Conservation (phyloP, 1,284 basidiomycete genomes). For the Ceratobasidium sp. region DNA sequence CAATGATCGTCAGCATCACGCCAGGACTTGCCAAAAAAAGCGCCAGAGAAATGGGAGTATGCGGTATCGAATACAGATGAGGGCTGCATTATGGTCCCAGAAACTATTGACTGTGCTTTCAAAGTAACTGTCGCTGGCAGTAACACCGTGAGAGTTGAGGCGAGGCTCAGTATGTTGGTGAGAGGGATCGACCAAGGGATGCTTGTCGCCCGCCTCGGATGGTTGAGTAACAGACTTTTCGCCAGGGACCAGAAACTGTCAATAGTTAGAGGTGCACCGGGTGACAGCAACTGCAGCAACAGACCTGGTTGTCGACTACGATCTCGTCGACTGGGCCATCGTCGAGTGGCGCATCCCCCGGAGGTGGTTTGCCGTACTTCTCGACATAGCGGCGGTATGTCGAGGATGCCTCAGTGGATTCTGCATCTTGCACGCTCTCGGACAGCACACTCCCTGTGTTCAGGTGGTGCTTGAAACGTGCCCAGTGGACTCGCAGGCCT, state of each 20-base stretch:
- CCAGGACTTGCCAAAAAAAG: slow-evolving; percentile 43
- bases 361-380: slow-evolving; percentile 13
- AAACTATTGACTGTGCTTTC: slow-evolving; percentile 31
- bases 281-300: neutral
- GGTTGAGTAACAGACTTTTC: slow-evolving; percentile 48
- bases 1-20: neutral
- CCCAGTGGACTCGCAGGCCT: slow-evolving; percentile 58
- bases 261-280: neutral
- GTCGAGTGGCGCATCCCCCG: slow-evolving; percentile 45
- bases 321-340: slow-evolving; percentile 66
- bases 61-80: slow-evolving; percentile 34
- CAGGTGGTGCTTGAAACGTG: slow-evolving; percentile 59
- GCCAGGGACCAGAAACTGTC: slow-evolving; percentile 38
- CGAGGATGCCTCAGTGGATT: slow-evolving; percentile 18
- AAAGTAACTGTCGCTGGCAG: slow-evolving; percentile 35
- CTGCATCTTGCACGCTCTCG: slow-evolving; percentile 48
- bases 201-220: slow-evolving; percentile 52
- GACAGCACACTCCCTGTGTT: slow-evolving; percentile 60
- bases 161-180: slow-evolving; percentile 49
- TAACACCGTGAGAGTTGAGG: slow-evolving; percentile 29
- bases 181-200: slow-evolving; percentile 51
- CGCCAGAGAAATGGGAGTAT: slow-evolving; percentile 31
- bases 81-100: slow-evolving; percentile 26
- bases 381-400: slow-evolving; percentile 41
- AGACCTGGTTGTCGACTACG: slow-evolving; percentile 68